Base-by-base conservation (phyloP, 495 filamentous ascomycete species). In the Penicillium flavigenum region DNA sequence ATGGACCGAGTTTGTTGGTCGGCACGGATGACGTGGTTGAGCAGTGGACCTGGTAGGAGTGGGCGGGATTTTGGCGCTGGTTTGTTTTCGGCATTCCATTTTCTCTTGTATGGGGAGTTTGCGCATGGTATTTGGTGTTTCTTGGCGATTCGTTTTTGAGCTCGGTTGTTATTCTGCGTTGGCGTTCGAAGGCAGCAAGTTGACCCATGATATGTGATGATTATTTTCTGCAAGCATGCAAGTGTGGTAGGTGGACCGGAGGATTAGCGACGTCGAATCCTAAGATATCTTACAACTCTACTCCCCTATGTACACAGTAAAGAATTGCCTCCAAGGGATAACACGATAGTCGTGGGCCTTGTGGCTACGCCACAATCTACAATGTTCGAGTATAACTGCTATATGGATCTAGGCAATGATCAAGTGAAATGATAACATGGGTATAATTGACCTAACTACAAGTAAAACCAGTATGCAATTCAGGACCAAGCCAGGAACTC, bases 41-140 rank as follows among this genome's bases (percentile, higher is more conserved):
- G 48, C 61, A 78, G 53, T 78, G 74, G 73, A 66, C 48, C 3
- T 78, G 76, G 76, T 77, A 54, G n/a, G 8, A 24, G 16, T 38
- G 8, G 17, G 5, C 19, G 5, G 16, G n/a, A 17, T 29, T 2
- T 20, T 1, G 4, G 29, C 46, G 5, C 27, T 47, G 1, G 12
- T 6, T 26, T 24, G 32, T 34, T 49, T 38, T 39, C 5, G 16
- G 6, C 36, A 3, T 38, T 39, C 36, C 7, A 39, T 39, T 8
- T 39, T 17, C n/a, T 39, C 36, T 39, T 27, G 29, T 27, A 38
- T 31, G n/a, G 4, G 22, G 20, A 27, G 10, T 29, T n/a, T 47
- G n/a, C n/a, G 36, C 36, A 39, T 39, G n/a, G 16, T 39, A 7
- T n/a, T 39, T n/a, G 36, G 36, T 17, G 36, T 39, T 39, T 9